Conservation (phyloP, 345 rosid genomes). For the Hibiscus trionum region DNA sequence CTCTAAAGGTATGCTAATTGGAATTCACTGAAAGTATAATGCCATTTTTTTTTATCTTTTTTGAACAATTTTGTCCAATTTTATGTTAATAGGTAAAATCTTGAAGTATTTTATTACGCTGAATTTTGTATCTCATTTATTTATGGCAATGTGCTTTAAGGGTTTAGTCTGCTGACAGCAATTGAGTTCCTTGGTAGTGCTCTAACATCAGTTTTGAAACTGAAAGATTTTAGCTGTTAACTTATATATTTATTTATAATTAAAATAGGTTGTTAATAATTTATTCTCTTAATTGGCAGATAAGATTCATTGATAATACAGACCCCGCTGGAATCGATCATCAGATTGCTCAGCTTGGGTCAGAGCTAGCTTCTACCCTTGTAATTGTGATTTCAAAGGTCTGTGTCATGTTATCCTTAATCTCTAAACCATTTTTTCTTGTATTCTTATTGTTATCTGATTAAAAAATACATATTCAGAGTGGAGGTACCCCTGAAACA, state of each 20-base stretch:
- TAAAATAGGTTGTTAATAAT: background rate
- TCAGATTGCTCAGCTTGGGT: background rate
- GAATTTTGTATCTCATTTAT: background rate
- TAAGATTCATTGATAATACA: background rate
- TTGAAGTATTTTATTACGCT: background rate
- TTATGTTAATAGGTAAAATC: no score
- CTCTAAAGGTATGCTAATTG: conserved; percentile 53
- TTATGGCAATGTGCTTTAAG: background rate
- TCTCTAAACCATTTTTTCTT: background rate
- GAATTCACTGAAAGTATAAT: no score
- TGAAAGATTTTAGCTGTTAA: background rate
- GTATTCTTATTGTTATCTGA: background rate
- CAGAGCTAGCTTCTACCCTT: background rate
- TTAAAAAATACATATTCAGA: conserved; percentile 31
- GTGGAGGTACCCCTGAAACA: conserved; percentile 99
- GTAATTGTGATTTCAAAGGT: conserved; percentile 3
- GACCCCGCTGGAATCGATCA: background rate
- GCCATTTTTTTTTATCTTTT: no score
- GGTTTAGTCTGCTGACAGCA: background rate
- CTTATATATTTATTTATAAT: background rate
- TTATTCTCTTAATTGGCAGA: background rate
- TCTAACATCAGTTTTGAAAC: background rate
- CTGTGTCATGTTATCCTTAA: background rate
- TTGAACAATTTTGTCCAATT: background rate
- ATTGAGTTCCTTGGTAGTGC: background rate